phyloP scores from a whole-genome alignment of 768 basidiomycete genomes.

The Mrakia hoshinonis region DNA sequence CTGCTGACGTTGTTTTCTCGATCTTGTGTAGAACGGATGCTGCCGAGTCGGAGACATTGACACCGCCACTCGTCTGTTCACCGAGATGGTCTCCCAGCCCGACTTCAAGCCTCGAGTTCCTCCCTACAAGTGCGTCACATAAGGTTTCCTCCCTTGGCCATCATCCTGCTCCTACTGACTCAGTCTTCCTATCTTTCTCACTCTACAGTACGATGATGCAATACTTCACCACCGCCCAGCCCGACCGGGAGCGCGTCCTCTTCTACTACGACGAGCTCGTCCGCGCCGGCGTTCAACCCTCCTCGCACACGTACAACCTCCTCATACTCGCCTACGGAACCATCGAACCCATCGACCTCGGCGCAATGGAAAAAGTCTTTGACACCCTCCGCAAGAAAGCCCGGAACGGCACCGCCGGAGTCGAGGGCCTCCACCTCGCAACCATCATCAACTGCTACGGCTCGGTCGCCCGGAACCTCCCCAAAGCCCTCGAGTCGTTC shows the following conservation, averaged over 20 bases:
- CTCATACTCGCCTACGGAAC: slow-evolving; percentile 81
- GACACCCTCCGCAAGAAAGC: slow-evolving; percentile 42
- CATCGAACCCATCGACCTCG: slow-evolving; percentile 70
- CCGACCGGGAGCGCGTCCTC: slow-evolving; percentile 66
- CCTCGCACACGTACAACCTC: slow-evolving; percentile 92
- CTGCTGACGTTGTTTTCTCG: neutral
- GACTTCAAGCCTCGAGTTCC: slow-evolving; percentile 84
- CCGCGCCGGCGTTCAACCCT: slow-evolving; percentile 57
- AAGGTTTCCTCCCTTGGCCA: neutral
- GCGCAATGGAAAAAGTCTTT: slow-evolving; percentile 64
- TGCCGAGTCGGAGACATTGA: slow-evolving; percentile 80
- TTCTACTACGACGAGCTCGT: slow-evolving; percentile 64
- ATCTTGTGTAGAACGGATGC: slow-evolving; percentile 53
- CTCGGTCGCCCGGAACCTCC: slow-evolving; percentile 64
- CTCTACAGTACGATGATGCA: slow-evolving; percentile 70
- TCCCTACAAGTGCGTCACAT: slow-evolving; percentile 66
- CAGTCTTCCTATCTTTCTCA: neutral
- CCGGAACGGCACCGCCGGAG: slow-evolving; percentile 38
- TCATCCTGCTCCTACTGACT: neutral
- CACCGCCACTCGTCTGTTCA: slow-evolving; percentile 72
- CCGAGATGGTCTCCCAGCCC: slow-evolving; percentile 64
- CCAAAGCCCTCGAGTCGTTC: slow-evolving; percentile 67
- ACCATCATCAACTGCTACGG: slow-evolving; percentile 84
- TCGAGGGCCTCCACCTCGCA: slow-evolving; percentile 64
- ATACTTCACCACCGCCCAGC: slow-evolving; percentile 81